Evolutionary conservation across 2,329 filamentous ascomycete species (phyloP).

Genomic region (Periconia digitata): DNA sequence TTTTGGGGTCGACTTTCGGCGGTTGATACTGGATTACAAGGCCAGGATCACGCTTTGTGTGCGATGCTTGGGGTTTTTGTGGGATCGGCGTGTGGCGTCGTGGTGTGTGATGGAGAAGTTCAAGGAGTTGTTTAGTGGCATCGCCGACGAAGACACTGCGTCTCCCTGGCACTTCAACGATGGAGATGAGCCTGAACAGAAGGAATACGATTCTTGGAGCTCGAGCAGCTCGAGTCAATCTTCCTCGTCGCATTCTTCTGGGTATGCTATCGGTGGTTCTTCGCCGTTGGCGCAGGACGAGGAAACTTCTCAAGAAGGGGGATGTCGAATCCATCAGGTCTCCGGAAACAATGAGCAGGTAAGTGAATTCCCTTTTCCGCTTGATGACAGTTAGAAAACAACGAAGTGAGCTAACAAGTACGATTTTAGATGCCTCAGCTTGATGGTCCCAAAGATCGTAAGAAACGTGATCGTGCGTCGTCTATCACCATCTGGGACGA

Average conservation of each 20-base stretch:
- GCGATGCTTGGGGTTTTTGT: slow-evolving; percentile 10
- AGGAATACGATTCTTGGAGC: neutral
- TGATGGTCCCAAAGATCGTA: neutral
- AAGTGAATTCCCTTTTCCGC: neutral
- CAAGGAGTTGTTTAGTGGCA: neutral
- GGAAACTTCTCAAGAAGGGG: neutral
- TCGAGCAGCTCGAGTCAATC: neutral
- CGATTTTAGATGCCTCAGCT: neutral
- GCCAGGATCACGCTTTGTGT: slow-evolving; percentile 4
- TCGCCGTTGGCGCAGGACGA: neutral
- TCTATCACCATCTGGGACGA: neutral
- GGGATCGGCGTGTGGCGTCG: slow-evolving; percentile 4
- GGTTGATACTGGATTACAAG: neutral
- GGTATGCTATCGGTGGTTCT: neutral
- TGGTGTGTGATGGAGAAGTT: slow-evolving; percentile 5
- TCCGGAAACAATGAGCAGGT: neutral
- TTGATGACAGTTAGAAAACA: neutral
- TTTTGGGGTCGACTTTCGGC: neutral
- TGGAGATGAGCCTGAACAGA: neutral
- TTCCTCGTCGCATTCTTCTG: neutral
- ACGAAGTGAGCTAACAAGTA: neutral
- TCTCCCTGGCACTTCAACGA: neutral
- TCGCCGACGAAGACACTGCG: neutral
- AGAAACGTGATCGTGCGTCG: neutral
- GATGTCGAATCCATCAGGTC: too few species aligned